A percentile compares a stretch with the other conserved stretches of the same genome.
These are phyloP conservation scores for Diaporthe sp. DNA, from an alignment of 2,329 filamentous ascomycete genomes.

Conservation along the genomic window DNA sequence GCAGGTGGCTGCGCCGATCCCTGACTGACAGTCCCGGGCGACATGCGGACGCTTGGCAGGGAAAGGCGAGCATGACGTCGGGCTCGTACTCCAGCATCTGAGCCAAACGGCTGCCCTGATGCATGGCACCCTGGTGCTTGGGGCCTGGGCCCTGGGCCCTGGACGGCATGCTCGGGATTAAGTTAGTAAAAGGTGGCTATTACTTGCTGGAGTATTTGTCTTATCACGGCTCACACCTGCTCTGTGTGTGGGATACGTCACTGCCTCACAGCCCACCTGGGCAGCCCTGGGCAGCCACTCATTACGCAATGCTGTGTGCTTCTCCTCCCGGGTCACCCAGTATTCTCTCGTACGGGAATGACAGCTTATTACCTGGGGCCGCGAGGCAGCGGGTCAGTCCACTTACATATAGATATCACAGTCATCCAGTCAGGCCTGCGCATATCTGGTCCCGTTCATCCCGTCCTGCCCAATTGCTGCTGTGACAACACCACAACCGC, in stretches of 20 bases:
- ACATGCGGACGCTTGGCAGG: neutral
- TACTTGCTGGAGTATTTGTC: neutral
- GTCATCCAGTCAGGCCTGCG: neutral
- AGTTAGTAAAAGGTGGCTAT: neutral
- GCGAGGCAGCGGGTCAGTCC: neutral
- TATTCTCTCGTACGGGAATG: neutral
- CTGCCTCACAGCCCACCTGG: slow-evolving; percentile 26
- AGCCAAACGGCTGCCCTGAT: too few relatives aligned
- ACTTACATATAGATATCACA: slow-evolving; percentile 4
- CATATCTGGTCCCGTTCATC: neutral
- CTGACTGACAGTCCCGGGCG: neutral
- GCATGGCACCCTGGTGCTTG: neutral
- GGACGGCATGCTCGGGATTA: slow-evolving; percentile 17
- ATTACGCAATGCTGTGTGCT: slow-evolving; percentile 18
- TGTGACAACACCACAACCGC: neutral
- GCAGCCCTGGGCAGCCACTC: neutral
- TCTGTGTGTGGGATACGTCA: slow-evolving; percentile 7
- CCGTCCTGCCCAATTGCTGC: neutral
- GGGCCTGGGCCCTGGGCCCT: neutral
- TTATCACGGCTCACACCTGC: neutral
- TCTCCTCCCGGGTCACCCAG: neutral
- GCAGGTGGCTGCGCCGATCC: slow-evolving; percentile 9
- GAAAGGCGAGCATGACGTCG: slow-evolving; percentile 19
- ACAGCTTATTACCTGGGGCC: neutral
- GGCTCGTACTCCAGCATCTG: slow-evolving; percentile 2